phyloP scores from a whole-genome alignment of 1,139 yeast species.

The Geotrichum bryndzae region DNA sequence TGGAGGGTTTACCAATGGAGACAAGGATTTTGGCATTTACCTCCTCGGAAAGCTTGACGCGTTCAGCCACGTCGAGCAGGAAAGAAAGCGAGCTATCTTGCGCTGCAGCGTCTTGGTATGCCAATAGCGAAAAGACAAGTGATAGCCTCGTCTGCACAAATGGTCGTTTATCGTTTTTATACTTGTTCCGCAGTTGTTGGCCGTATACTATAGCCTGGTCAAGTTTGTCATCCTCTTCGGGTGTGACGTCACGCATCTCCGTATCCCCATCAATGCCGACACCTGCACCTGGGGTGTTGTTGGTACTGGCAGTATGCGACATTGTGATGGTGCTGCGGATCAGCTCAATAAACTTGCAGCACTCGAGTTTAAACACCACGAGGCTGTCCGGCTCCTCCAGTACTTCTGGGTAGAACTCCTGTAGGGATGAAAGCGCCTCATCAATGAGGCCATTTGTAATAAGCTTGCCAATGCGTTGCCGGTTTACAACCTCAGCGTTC shows the following conservation, averaged over 20 bases:
- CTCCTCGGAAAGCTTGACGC: conserved; percentile 40
- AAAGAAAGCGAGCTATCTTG: conserved; percentile 30
- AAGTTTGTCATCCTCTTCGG: conserved; percentile 24
- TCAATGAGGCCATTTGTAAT: conserved; percentile 47
- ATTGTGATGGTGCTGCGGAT: conserved; percentile 25
- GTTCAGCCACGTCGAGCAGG: conserved; percentile 36
- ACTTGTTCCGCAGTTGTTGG: conserved; percentile 41
- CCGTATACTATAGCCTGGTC: conserved; percentile 44
- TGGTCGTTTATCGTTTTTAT: conserved; percentile 32
- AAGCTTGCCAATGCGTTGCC: conserved; percentile 49
- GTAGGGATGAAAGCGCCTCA: conserved; percentile 41
- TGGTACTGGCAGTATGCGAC: neutral
- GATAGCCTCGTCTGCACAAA: conserved; percentile 33
- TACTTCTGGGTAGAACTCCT: conserved; percentile 43
- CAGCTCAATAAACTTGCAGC: conserved; percentile 47
- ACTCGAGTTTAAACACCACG: conserved; percentile 49
- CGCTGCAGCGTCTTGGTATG: conserved; percentile 39
- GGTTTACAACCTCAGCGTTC: conserved; percentile 32
- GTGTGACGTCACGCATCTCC: conserved; percentile 12
- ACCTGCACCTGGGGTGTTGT: neutral
- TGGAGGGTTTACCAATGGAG: conserved; percentile 39
- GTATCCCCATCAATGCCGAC: neutral
- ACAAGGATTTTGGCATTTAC: conserved; percentile 42
- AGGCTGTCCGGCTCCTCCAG: conserved; percentile 38
- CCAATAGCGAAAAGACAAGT: conserved; percentile 46